phyloP scores from a whole-genome alignment of 106 monocot genomes.

The Phalaenopsis equestris region DNA sequence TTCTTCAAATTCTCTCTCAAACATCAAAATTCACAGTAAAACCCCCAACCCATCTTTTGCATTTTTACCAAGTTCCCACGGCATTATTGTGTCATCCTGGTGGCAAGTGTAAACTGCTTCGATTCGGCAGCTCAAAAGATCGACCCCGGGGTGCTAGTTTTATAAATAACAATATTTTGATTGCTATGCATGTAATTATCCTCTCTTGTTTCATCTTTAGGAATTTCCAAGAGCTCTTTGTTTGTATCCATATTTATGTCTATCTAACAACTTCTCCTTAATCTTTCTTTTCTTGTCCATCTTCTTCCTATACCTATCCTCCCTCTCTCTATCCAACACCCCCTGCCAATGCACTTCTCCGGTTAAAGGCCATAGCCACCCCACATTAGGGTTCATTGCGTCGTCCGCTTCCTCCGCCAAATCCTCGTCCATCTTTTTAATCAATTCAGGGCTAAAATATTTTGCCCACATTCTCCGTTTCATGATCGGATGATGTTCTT shows the following conservation, averaged over 20 bases:
- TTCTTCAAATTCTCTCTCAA: too few species aligned
- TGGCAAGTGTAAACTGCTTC: too few species aligned
- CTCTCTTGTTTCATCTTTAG: not conserved
- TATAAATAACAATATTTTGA: too few species aligned
- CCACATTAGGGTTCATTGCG: conserved; percentile 18
- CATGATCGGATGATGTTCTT: conserved; percentile 60
- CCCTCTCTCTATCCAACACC: conserved; percentile 71
- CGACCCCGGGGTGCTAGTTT: too few species aligned
- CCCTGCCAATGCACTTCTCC: conserved; percentile 87
- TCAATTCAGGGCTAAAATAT: conserved; percentile 51
- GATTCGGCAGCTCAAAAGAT: too few species aligned
- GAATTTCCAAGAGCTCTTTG: conserved; percentile 59
- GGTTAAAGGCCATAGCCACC: conserved; percentile 77
- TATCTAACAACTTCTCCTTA: conserved; percentile 72
- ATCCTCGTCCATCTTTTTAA: conserved; percentile 96
- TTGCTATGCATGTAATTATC: too few species aligned
- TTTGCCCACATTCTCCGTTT: conserved; percentile 69
- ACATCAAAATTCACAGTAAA: too few species aligned
- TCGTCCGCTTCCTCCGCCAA: conserved; percentile 90
- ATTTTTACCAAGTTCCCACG: too few species aligned
- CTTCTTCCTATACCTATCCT: conserved; percentile 67
- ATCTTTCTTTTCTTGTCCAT: conserved; percentile 72
- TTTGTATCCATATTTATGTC: conserved; percentile 77
- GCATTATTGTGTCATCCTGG: too few species aligned
- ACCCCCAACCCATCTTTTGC: too few species aligned